phyloP scores from a whole-genome alignment of 2,329 filamentous ascomycete species.

The Madurella fahalii region DNA sequence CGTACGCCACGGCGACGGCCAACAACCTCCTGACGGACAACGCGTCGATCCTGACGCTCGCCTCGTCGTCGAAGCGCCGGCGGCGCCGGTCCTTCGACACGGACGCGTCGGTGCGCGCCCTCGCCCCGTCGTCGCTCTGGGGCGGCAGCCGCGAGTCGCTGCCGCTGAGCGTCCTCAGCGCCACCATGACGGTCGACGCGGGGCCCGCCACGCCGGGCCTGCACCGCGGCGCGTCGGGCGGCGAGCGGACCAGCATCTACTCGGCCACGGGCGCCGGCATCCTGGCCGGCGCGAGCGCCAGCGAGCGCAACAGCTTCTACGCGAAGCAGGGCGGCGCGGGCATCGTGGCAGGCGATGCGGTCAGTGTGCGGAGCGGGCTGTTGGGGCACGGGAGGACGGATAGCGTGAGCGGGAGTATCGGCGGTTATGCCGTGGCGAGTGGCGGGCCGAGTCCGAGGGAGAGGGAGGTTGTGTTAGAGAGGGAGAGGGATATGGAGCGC shows the following conservation, averaged over 20 bases:
- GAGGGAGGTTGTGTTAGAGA: constrained; percentile 35
- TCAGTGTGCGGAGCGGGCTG: constrained; percentile 73
- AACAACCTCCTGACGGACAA: constrained; percentile 82
- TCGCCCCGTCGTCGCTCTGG: constrained; percentile 79
- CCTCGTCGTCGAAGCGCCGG: constrained; percentile 74
- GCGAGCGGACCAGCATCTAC: constrained; percentile 77
- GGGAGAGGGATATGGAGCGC: constrained; percentile 28
- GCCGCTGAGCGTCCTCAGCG: constrained; percentile 72
- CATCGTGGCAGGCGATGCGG: constrained; percentile 57
- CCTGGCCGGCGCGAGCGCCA: constrained; percentile 41
- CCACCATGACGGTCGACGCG: constrained; percentile 53
- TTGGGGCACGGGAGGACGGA: constrained; percentile 75
- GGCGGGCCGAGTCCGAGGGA: constrained; percentile 50
- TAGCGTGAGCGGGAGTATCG: constrained; percentile 74
- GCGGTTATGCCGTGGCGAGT: constrained; percentile 58
- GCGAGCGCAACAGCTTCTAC: constrained; percentile 80
- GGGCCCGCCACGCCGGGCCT: constrained; percentile 47
- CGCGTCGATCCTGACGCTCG: constrained; percentile 78
- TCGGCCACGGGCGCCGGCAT: constrained; percentile 59
- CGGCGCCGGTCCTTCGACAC: constrained; percentile 79
- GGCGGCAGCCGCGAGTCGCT: constrained; percentile 77
- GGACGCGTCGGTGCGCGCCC: constrained; percentile 76
- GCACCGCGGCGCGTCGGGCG: constrained; percentile 41
- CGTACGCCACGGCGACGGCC: constrained; percentile 73
- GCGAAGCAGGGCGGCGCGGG: constrained; percentile 38